Evolutionary conservation across 2,329 filamentous ascomycete genomes (phyloP), one percentile per base, ranked within the genome.

Genomic region (Aspergillus thermomutatus): DNA sequence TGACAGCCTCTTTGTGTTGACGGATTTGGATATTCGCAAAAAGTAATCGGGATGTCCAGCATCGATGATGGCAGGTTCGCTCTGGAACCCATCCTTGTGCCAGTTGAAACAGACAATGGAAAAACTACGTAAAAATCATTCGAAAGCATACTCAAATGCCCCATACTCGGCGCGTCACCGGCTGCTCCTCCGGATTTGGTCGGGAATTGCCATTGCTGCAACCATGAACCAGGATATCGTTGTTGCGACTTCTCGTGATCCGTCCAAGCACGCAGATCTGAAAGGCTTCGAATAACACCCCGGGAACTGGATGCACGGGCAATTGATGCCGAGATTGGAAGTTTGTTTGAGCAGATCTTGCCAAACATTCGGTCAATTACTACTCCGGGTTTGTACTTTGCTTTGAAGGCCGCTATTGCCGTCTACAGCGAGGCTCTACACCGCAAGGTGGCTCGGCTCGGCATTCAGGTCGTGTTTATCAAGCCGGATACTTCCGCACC

Each of bases 151-250:
- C 28, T 6, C 28, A 34, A 34, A 34, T 34, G 28, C 28, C 28
- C 11, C 28, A 11, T 6, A 34, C 28, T 34, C 11, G 28, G 28
- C 28, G 6, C 69, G 78, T 84, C 63, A 79, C 77, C 10, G 82
- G 80, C 27, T 76, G 75, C 46, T 81, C 79, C 23, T 80, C 76
- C 23, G 82, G 82, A 50, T 79, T 84, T 55, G 82, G 82, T 5
- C 70, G 71, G 6, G 68, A 73, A 9, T 76, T 83, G 76, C 77
- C 43, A 64, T 74, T 49, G 62, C 72, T 8, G 77, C 80, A 1
- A 70, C 83, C 17, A 64, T 68, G 2, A 73, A 75, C 28, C 78
- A 79, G 26, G 78, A 84, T 64, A 74, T 66, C 0, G 81, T 82
- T 56, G 69, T 83, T 31, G 82, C 81, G 2, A 80, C 79, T 0